These are phyloP conservation scores for Colletotrichum musae DNA, from an alignment of 2,329 filamentous ascomycete genomes.

Conservation along the genomic window DNA sequence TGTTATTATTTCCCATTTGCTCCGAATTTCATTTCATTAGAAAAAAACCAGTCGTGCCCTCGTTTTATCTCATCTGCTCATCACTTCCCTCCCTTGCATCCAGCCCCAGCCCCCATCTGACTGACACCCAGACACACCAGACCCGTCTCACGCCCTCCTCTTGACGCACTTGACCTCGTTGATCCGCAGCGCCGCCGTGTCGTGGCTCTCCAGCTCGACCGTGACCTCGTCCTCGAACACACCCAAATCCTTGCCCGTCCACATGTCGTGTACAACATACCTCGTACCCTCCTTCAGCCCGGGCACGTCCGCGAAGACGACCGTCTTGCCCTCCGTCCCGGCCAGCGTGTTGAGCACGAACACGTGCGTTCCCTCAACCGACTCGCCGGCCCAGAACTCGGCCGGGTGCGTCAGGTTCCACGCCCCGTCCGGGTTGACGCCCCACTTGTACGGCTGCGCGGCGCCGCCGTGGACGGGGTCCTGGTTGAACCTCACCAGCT, in stretches of 20 bases:
- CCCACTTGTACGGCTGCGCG: slow-evolving; percentile 63
- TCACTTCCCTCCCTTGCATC: slow-evolving; percentile 15
- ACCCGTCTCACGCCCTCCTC: slow-evolving; percentile 14
- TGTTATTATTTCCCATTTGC: not conserved
- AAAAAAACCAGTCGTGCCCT: not conserved
- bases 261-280: slow-evolving; percentile 61
- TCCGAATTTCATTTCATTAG: not conserved
- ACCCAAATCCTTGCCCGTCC: slow-evolving; percentile 59
- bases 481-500: slow-evolving; percentile 61
- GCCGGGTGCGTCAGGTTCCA: slow-evolving; percentile 64
- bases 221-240: slow-evolving; percentile 48
- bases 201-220: slow-evolving; percentile 51
- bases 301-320: slow-evolving; percentile 60
- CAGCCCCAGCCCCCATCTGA: not conserved
- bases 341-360: slow-evolving; percentile 62
- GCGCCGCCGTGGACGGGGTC: slow-evolving; percentile 58
- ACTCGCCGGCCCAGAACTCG: slow-evolving; percentile 64
- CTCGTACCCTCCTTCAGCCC: slow-evolving; percentile 48
- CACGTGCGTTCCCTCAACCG: slow-evolving; percentile 59
- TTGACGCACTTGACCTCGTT: slow-evolving; percentile 41
- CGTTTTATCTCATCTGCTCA: not conserved
- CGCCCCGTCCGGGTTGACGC: slow-evolving; percentile 63
- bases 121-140: not conserved
- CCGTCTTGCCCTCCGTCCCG: slow-evolving; percentile 51
- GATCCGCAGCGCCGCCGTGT: slow-evolving; percentile 50